Percentiles rank a stretch among this genome's conserved stretches.
Conservation (phyloP, 75 land plant species). For the Sequoia sempervirens region DNA sequence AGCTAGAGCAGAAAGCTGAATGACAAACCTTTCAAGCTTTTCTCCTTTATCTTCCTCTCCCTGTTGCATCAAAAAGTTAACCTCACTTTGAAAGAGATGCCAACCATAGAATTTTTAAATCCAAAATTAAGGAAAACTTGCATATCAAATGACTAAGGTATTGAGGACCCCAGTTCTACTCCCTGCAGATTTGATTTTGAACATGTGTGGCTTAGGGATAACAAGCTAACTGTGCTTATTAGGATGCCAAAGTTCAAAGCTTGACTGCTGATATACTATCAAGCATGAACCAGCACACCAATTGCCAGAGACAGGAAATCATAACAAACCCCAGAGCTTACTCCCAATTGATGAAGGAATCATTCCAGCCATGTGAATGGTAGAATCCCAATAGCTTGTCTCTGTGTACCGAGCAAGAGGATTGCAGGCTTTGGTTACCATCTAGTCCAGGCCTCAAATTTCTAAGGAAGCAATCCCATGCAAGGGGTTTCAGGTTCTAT, state of each 20-base stretch:
- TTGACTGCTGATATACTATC: no score
- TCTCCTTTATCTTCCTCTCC: conserved; percentile 54
- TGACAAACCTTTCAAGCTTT: conserved; percentile 29
- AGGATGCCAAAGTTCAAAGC: no score
- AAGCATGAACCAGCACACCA: no score
- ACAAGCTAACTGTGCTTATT: no score
- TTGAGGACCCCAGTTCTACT: neutral
- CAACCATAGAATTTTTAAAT: neutral
- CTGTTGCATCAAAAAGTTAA: conserved; percentile 14
- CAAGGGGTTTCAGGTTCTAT: no score
- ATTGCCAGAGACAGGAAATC: neutral
- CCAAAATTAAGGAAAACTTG: neutral
- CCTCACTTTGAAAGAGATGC: neutral
- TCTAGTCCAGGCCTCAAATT: neutral
- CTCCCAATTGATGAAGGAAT: neutral
- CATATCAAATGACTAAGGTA: neutral
- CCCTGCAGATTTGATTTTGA: no score
- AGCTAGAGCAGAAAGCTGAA: conserved; percentile 52
- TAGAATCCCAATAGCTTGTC: neutral
- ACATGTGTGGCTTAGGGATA: no score
- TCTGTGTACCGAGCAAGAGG: neutral
- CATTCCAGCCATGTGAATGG: neutral
- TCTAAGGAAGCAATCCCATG: no score
- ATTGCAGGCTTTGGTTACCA: neutral
- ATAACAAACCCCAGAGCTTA: neutral